Conservation (phyloP, 2,329 filamentous ascomycete species). For the Sporothrix mexicana region DNA sequence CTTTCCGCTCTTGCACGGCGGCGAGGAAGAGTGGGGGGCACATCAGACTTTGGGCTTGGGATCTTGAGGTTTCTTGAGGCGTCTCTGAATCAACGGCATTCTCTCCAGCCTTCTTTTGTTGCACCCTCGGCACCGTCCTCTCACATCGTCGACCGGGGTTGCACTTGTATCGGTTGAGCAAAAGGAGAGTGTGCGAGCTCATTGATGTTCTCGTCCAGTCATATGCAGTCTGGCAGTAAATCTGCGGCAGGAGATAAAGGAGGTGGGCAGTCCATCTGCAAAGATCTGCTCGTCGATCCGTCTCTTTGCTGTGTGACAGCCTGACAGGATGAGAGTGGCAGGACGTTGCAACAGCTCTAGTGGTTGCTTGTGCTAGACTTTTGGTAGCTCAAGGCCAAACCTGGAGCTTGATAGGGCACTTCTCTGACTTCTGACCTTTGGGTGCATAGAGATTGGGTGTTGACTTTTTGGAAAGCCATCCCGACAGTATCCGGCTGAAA, state of each 20-base stretch:
- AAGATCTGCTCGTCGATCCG: neutral
- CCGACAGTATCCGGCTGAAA: constrained; percentile 18
- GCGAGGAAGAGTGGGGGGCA: constrained; percentile 5
- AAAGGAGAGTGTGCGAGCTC: neutral
- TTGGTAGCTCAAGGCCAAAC: neutral
- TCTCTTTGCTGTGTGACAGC: neutral
- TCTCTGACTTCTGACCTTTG: neutral
- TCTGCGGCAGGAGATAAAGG: neutral
- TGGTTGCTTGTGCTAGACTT: neutral
- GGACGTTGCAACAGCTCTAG: neutral
- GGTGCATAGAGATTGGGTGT: neutral
- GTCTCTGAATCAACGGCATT: neutral
- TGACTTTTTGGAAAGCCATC: neutral
- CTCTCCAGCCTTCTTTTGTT: neutral
- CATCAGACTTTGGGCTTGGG: neutral
- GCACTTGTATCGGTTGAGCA: neutral
- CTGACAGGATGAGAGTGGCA: neutral
- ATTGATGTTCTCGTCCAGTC: neutral
- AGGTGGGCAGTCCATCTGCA: constrained; percentile 8
- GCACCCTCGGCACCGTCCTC: neutral
- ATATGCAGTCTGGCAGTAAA: neutral
- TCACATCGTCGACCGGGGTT: neutral
- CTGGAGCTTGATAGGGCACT: neutral
- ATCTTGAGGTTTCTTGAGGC: neutral
- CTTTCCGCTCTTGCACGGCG: neutral